These are phyloP conservation scores for Chrysoporthe austroafricana DNA, from an alignment of 2,329 filamentous ascomycete species.

Conservation along the genomic window DNA sequence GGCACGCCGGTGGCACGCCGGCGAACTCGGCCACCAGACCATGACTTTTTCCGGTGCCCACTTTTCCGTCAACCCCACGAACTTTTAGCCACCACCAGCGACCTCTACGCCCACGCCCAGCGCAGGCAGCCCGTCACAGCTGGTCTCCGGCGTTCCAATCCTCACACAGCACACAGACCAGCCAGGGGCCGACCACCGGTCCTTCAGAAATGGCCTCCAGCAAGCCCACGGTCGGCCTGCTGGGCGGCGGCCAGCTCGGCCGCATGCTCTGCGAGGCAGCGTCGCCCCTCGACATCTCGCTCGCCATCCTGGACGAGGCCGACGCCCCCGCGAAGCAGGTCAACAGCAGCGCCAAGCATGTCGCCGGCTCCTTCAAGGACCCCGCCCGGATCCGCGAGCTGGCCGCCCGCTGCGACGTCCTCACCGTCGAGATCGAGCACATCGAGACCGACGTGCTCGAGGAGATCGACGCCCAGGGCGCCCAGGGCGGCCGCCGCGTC, in stretches of 20 bases:
- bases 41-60: too few relatives aligned
- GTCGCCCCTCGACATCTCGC: constrained; percentile 70
- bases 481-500: constrained; percentile 58
- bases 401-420: constrained; percentile 75
- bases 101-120: too few relatives aligned
- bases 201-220: constrained; percentile 10
- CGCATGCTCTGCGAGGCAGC: constrained; percentile 95
- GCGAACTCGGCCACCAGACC: too few relatives aligned
- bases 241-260: constrained; percentile 76
- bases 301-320: constrained; percentile 78
- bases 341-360: constrained; percentile 73
- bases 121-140: too few relatives aligned
- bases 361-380: constrained; percentile 88
- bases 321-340: constrained; percentile 85
- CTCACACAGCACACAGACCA: not conserved
- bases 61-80: too few relatives aligned
- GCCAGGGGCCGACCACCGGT: constrained; percentile 16
- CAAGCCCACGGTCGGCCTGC: constrained; percentile 53
- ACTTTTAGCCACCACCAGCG: too few relatives aligned
- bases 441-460: constrained; percentile 89
- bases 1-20: too few relatives aligned
- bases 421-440: constrained; percentile 96
- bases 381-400: constrained; percentile 76
- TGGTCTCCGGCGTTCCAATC: too few relatives aligned
- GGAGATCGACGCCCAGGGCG: constrained; percentile 71